Base-by-base conservation (phyloP, 2,329 filamentous ascomycete genomes). In the Colletotrichum godetiae region DNA sequence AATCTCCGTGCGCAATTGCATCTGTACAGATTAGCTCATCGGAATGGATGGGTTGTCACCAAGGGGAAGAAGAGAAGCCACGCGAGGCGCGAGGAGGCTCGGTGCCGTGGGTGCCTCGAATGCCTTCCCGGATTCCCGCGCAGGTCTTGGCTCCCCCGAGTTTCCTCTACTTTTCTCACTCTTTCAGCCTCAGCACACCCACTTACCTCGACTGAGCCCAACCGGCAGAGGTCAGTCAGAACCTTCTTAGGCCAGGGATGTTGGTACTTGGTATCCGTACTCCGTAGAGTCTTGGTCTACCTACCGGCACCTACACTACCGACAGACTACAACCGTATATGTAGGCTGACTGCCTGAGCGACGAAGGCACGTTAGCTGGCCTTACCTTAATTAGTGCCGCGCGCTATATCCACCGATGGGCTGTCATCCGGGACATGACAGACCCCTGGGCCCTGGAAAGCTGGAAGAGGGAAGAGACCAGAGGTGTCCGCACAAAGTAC, bases 351-450 rank as follows among this genome's bases (percentile, higher is more conserved):
- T 49, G 42, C 42, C 42, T 49, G 42, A 49, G 42, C 42, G 42
- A 49, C 42, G 42, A 19, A 49, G 19, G 42, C 42, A 49, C 42
- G 42, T 49, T n/a, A 49, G 42, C 42, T 49, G 42, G 42, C 42
- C 42, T 49, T 49, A 49, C 42, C 42, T 49, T 61, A 49, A 52
- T 57, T 59, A 63, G 58, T 68, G 24, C 65, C 58, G 29, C 29
- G 35, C 35, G 57, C 57, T 59, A 68, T 68, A 42, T 27, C 66
- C 70, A 70, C 67, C 29, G 56, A 22, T 27, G 37, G 67, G 59
- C 60, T 70, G 67, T 56, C 67, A 70, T 13, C 33, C 67, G 60
- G 66, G 56, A 61, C 53, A 56, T 61, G 67, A 59, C 37, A 63
- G 57, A 46, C 37, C 69, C 69, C 65, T 68, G 69, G 19, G 42